Base-by-base conservation (phyloP, 2,329 filamentous ascomycete genomes). In the Alternaria brassicae region DNA sequence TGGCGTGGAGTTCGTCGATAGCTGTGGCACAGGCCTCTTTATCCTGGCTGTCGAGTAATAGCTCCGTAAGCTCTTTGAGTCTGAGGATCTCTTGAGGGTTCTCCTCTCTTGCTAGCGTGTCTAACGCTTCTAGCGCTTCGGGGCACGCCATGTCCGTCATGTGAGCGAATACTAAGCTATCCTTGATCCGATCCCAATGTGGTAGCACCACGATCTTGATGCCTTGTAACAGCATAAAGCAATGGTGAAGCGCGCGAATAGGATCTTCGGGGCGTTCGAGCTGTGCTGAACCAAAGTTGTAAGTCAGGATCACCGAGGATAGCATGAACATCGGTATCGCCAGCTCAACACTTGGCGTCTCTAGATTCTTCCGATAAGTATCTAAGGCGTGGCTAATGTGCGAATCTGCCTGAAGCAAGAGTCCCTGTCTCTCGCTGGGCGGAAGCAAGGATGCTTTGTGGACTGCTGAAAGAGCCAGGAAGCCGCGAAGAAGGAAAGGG, bases 301-400 rank as follows among this genome's bases (percentile, higher is more conserved):
- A 75, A 6, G 63, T 70, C 8, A 73, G 56, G n/a, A 75, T 49
- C 2, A 72, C 50, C 8, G 70, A 64, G 3, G 71, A 71, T 8
- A 73, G 53, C n/a, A 73, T 56, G 42, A 75, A 75, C 72, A 75
- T 74, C 0, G 72, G 66, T 17, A 73, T 52, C 8, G 70, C 65
- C 13, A 63, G 61, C 15, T 71, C 69, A 6, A 54, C 30, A 8
- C 23, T 63, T 4, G 72, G 70, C 3, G 65, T 48, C 48, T 69
- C 67, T 1, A 75, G 50, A 10, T 72, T 61, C 30, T 60, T 67
- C 28, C 70, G 60, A 41, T 73, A 72, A 7, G 61, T 63, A 6
- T 63, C 64, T 12, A 75, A 56, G 32, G 70, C 66, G 10, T 60
- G 67, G 32, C 66, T 69, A 17, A 75, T 69, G n/a, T 75, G 71